Conservation (phyloP, 2,329 filamentous ascomycete species). For the Epichloe coenophiala region DNA sequence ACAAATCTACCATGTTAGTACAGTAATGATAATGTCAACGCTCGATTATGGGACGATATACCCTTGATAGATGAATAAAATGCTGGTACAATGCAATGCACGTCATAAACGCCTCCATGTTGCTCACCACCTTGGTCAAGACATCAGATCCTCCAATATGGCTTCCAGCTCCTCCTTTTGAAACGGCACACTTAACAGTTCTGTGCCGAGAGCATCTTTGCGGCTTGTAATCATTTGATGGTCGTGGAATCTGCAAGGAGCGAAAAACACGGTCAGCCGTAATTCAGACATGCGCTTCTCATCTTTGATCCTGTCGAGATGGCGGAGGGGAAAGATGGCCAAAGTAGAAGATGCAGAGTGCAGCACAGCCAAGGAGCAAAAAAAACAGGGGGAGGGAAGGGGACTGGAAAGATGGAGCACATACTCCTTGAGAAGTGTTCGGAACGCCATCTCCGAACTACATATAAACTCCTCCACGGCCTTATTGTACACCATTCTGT, state of each 20-base stretch:
- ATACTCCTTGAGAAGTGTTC: slow-evolving; percentile 84
- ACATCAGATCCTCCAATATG: slow-evolving; percentile 60
- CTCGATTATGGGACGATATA: too few species aligned
- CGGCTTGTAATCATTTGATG: slow-evolving; percentile 92
- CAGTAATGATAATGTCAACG: too few species aligned
- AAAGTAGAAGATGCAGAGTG: background rate
- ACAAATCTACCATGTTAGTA: too few species aligned
- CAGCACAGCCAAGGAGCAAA: background rate
- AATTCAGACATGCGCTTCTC: too few species aligned
- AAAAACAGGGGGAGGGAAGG: background rate
- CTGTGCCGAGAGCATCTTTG: slow-evolving; percentile 74
- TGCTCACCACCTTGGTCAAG: slow-evolving; percentile 8
- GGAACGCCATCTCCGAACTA: slow-evolving; percentile 89
- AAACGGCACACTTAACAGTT: slow-evolving; percentile 76
- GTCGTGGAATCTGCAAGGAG: slow-evolving; percentile 60
- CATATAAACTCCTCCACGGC: slow-evolving; percentile 95
- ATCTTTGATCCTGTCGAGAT: too few species aligned
- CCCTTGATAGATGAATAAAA: too few species aligned
- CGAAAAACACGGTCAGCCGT: slow-evolving; percentile 11
- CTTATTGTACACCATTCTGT: slow-evolving; percentile 84
- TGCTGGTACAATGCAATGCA: background rate
- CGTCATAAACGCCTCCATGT: too few species aligned
- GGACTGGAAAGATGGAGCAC: slow-evolving; percentile 14
- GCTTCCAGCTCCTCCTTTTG: slow-evolving; percentile 77
- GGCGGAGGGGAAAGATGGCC: too few species aligned